Evolutionary conservation across 2,329 filamentous ascomycete species (phyloP).

Genomic region (Exophiala oligosperma): DNA sequence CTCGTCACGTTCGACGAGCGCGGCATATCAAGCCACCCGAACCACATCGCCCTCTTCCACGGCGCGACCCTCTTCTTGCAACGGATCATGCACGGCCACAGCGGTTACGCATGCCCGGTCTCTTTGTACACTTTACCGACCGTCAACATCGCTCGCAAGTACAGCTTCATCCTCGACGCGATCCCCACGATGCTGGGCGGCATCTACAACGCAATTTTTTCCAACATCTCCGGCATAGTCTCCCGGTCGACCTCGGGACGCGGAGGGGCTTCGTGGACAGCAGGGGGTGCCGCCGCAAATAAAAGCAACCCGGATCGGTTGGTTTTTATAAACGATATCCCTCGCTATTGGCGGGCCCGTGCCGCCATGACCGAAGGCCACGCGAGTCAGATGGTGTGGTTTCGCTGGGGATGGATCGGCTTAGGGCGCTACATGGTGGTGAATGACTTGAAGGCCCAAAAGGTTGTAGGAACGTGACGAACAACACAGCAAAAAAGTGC

Average conservation of each 20-base stretch:
- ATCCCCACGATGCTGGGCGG: conserved; percentile 67
- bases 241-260: neutral
- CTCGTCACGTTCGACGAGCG: conserved; percentile 85
- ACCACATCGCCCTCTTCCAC: conserved; percentile 86
- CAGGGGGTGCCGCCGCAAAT: conserved; percentile 18
- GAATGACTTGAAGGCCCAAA: conserved; percentile 75
- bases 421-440: conserved; percentile 93
- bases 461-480: conserved; percentile 35
- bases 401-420: conserved; percentile 91
- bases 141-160: conserved; percentile 76
- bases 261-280: conserved; percentile 22
- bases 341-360: conserved; percentile 67
- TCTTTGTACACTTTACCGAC: conserved; percentile 82
- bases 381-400: conserved; percentile 97
- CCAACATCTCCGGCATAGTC: conserved; percentile 1
- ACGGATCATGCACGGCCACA: conserved; percentile 60
- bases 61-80: conserved; percentile 74
- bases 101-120: conserved; percentile 71
- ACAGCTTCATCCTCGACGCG: conserved; percentile 72
- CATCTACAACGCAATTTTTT: conserved; percentile 41
- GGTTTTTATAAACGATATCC: conserved; percentile 69
- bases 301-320: conserved; percentile 55
- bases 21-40: conserved; percentile 86
- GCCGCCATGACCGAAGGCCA: conserved; percentile 87
- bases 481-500: neutral